Base-by-base conservation (phyloP, 2,329 filamentous ascomycete genomes). In the Neofusicoccum cordaticola region DNA sequence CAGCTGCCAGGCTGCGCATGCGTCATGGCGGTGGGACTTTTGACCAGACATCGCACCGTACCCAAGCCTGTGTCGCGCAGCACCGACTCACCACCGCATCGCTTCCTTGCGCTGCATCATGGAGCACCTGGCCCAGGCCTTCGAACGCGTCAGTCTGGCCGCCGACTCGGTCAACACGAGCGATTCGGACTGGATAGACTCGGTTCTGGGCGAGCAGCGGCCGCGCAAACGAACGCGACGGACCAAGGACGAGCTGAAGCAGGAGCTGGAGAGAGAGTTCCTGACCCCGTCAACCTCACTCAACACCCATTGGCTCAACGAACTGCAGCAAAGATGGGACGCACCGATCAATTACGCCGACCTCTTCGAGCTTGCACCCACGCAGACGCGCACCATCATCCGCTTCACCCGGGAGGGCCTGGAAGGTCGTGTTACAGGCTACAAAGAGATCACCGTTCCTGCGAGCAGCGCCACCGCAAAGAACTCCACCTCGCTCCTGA, bases 301-400 rank as follows among this genome's bases (percentile, higher is more conserved):
- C 80, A 92, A 89, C 39, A 82, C 86, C 4, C 88, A 90, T 72
- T 98, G 95, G 93, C 85, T 99, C 66, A 93, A 97, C 76, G 86
- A 86, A 63, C 80, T 98, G 48, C 95, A 99, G 78, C 92, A 94
- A 83, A 82, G 88, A 75, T 99, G 94, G 95, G 91, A 97, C 68
- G 84, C 88, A 64, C 86, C 91, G 3, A 85, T 88, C 42, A 90
- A 97, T 71, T 90, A 93, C 74, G 86, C 88, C n/a, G 88, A 92
- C 64, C 85, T 98, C 17, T 97, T 96, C 78, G 87, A 89, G 68
- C 85, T 98, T 63, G 92, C 93, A 1, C 91, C 93, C 3, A 96
- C 94, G 0, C 95, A 98, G 78, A 94, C 93, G 15, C 88, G 95
- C 65, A 98, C 93, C n/a, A 89, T 97, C 69, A 97, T 92, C 34